Conservation (phyloP, 164 flowering plant species). For the Saururus chinensis region DNA sequence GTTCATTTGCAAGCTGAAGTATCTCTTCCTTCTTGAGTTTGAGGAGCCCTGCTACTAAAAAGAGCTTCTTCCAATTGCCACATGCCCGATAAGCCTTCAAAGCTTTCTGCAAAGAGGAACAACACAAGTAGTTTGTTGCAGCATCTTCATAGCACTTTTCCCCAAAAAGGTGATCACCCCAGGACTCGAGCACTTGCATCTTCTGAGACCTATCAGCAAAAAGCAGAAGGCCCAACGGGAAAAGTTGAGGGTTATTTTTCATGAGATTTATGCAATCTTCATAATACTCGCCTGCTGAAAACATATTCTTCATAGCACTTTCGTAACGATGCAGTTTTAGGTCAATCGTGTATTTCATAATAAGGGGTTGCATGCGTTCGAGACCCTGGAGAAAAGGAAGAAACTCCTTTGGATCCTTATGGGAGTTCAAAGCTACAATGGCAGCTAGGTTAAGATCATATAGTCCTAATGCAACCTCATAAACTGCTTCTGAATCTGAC, state of each 20-base stretch:
- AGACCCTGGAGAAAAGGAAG: constrained; percentile 87
- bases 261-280: constrained; percentile 69
- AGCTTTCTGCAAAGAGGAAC: constrained; percentile 68
- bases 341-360: constrained; percentile 81
- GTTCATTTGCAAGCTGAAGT: constrained; percentile 63
- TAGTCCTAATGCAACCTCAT: constrained; percentile 88
- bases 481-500: constrained; percentile 77
- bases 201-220: constrained; percentile 43
- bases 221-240: constrained; percentile 65
- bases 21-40: constrained; percentile 51
- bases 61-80: constrained; percentile 81
- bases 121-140: constrained; percentile 68
- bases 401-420: constrained; percentile 91
- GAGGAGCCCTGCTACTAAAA: constrained; percentile 77
- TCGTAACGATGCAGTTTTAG: constrained; percentile 64
- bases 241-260: constrained; percentile 73
- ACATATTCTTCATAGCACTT: constrained; percentile 68
- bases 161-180: constrained; percentile 79
- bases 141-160: constrained; percentile 83
- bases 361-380: constrained; percentile 43
- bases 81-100: constrained; percentile 75
- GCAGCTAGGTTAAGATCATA: constrained; percentile 95
- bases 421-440: constrained; percentile 91
- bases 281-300: constrained; percentile 72
- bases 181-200: constrained; percentile 68